A percentile compares a stretch with the other conserved stretches of the same genome.
These are phyloP conservation scores for Cryphonectria parasitica DNA, from an alignment of 2,329 filamentous ascomycete species.

Conservation along the genomic window DNA sequence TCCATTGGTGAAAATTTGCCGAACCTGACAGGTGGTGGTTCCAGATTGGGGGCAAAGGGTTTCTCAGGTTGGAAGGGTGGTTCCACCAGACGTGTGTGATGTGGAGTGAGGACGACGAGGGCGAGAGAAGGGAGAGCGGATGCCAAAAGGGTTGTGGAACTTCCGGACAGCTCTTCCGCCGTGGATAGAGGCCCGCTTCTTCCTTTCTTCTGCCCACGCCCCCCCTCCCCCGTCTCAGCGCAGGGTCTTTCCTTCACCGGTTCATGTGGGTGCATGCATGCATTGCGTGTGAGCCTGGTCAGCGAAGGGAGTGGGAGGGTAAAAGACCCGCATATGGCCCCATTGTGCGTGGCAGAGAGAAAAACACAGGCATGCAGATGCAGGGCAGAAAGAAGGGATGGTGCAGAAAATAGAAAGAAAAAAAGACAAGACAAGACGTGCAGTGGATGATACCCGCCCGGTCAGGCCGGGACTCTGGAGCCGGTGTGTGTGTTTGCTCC, in stretches of 20 bases:
- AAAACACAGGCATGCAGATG: neutral
- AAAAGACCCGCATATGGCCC: neutral
- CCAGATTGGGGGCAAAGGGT: neutral
- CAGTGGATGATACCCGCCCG: conserved; percentile 16
- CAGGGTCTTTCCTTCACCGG: neutral
- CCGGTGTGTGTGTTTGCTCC: neutral
- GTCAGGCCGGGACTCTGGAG: conserved; percentile 1
- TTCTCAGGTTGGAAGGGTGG: neutral
- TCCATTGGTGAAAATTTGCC: conserved; percentile 26
- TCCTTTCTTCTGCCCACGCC: neutral
- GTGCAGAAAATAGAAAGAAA: neutral
- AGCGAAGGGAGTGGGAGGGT: conserved; percentile 4
- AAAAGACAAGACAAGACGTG: conserved; percentile 14
- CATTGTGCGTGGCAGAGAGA: neutral
- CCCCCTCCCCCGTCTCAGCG: neutral
- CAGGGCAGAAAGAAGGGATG: neutral
- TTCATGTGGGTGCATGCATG: neutral
- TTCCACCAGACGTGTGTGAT: conserved; percentile 6
- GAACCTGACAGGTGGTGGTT: conserved; percentile 27
- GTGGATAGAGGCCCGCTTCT: conserved; percentile 7
- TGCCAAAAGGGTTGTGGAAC: conserved; percentile 11
- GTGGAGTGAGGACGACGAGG: neutral
- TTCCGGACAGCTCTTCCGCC: conserved; percentile 21
- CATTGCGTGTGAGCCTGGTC: neutral
- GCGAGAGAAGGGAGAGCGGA: conserved; percentile 16